Evolutionary conservation across 176 grass and related monocot genomes (phyloP), one percentile per base, ranked within the genome.

Genomic region (Avena insularis): DNA sequence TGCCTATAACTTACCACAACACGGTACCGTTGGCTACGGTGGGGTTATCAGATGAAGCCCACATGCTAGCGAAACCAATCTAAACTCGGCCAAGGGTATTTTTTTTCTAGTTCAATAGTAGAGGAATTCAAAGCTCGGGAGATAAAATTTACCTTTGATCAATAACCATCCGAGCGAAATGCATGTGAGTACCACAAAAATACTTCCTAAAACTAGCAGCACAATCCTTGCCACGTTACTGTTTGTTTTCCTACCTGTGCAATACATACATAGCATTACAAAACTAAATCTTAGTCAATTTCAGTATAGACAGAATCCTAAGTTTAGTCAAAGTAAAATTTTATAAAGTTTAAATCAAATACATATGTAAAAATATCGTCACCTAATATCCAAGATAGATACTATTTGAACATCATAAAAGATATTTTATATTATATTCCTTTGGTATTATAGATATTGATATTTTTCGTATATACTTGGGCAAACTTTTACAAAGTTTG

Each of bases 131-230:
- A 43, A 43, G 55, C 55, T 5, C 38, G 38, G 38, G 38, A 57
- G 11, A 71, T 17, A 8, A 25, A 16, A 47, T 7, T 17, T 49
- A 75, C 70, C 82, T 75, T 75, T 84, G 38, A 62, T 49, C 16
- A 75, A 63, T 27, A 43, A 46, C 16, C 71, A 84, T 13, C 29
- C 11, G 20, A 82, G 45, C 0, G 7, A 75, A 47, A 84, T 75
- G 70, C 53, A 29, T 49, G 16, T 5, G 35, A 72, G 51, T 20
- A 74, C 10, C 14, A 75, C 14, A 75, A 63, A 8, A 40, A 35
- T 17, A 63, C 55, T 63, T 27, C 38, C 36, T 33, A 84, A 75
- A 35, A 63, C 4, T 33, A 56, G 82, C 55, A 84, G n/a, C 10
- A 59, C 53, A 48, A 74, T 60, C 56, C 43, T 60, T 2, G 13